These are phyloP conservation scores for Calycina herbarum DNA, from an alignment of 2,329 filamentous ascomycete species.

Conservation along the genomic window DNA sequence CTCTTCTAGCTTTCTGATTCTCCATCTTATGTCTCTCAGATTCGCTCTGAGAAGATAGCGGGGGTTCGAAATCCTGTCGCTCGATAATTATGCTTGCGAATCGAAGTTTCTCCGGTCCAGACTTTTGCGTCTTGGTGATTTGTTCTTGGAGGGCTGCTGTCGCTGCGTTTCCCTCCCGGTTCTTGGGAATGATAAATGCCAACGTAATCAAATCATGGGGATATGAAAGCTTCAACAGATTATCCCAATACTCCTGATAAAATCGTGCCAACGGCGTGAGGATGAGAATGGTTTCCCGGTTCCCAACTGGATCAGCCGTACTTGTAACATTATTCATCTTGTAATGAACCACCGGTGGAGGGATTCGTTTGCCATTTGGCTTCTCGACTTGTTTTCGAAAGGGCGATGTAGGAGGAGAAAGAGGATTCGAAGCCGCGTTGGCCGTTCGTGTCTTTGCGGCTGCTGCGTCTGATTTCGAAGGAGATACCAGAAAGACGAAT, in stretches of 20 bases:
- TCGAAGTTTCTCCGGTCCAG: slow-evolving; percentile 72
- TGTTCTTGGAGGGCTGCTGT: slow-evolving; percentile 80
- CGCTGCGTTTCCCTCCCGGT: slow-evolving; percentile 84
- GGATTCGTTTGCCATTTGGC: slow-evolving; percentile 53
- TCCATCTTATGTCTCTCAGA: slow-evolving; percentile 86
- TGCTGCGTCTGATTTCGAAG: slow-evolving; percentile 49
- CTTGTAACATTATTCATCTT: slow-evolving; percentile 94
- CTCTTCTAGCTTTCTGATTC: slow-evolving; percentile 82
- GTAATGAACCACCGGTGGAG: slow-evolving; percentile 88
- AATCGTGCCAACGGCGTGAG: slow-evolving; percentile 91
- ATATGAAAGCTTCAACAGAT: slow-evolving; percentile 78
- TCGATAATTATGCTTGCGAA: slow-evolving; percentile 95
- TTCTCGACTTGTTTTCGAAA: slow-evolving; percentile 67
- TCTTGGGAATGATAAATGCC: slow-evolving; percentile 95
- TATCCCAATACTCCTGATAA: slow-evolving; percentile 95
- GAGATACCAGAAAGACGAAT: slow-evolving; percentile 61
- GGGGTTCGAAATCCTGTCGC: slow-evolving; percentile 89
- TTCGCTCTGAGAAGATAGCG: slow-evolving; percentile 78
- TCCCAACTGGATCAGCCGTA: slow-evolving; percentile 70
- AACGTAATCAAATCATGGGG: slow-evolving; percentile 93
- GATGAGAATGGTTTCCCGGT: slow-evolving; percentile 84
- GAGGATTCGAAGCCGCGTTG: slow-evolving; percentile 63
- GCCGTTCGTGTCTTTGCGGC: slow-evolving; percentile 51
- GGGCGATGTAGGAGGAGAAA: slow-evolving; percentile 73
- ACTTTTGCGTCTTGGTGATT: slow-evolving; percentile 79